phyloP scores from a whole-genome alignment of 2,329 filamentous ascomycete genomes.

The Aureobasidium sp. region DNA sequence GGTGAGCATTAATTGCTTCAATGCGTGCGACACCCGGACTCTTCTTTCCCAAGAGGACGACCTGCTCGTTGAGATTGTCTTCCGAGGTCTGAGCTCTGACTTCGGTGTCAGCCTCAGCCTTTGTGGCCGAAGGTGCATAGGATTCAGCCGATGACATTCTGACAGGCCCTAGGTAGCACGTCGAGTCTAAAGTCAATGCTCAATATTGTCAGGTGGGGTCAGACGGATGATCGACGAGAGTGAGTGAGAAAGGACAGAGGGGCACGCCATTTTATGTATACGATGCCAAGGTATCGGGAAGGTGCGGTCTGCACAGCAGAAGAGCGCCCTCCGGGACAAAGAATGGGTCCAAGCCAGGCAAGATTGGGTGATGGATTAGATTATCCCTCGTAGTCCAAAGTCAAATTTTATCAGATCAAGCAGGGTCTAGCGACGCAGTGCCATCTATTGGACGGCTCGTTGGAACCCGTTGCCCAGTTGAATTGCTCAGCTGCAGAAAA shows the following conservation, averaged over 20 bases:
- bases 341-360: constrained; percentile 2
- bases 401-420: constrained; percentile 1
- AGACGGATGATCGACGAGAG: not conserved
- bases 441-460: not conserved
- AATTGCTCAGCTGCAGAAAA: not conserved
- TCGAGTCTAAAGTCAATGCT: not conserved
- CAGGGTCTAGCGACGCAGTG: not conserved
- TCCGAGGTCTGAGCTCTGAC: not conserved
- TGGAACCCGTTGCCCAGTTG: not conserved
- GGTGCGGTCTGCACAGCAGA: not conserved
- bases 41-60: constrained; percentile 26
- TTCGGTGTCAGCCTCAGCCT: not conserved
- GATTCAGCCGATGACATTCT: not conserved
- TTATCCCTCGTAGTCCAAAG: not conserved
- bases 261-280: constrained; percentile 2
- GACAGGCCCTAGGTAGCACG: not conserved
- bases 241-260: not conserved
- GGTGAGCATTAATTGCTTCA: constrained; percentile 48
- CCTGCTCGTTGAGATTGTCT: constrained; percentile 1
- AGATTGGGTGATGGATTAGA: constrained; percentile 15
- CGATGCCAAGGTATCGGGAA: constrained; percentile 1
- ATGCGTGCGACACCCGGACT: constrained; percentile 53
- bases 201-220: not conserved
- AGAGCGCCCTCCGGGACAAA: not conserved
- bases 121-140: not conserved